Evolutionary conservation across 768 basidiomycete genomes (phyloP), one percentile per base, ranked within the genome.

Genomic region (Phlegmacium glaucopus): DNA sequence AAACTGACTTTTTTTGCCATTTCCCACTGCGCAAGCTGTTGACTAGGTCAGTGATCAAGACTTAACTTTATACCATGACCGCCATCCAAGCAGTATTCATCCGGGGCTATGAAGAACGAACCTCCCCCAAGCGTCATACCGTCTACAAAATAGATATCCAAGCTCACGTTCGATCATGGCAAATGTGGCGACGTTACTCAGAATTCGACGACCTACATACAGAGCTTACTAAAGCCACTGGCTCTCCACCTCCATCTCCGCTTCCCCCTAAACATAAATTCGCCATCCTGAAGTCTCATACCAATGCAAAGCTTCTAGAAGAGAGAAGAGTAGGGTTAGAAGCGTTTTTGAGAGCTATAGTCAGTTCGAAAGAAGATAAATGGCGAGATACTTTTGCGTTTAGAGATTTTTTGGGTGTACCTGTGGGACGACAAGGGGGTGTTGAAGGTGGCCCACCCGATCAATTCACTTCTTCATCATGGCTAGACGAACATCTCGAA

Each of bases 141-240:
- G 90, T 88, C 57, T 95, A 87, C 70, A 76, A 76, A 52, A 87
- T 95, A 62, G 79, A 85, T 59, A 83, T 97, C 56, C 82, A 88
- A 56, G 92, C 92, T 6, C 83, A 90, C 46, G 89, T 93, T 25
- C 85, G 90, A 51, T 86, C 90, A 62, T 97, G 94, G 94, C 82
- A 87, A 48, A 89, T 96, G 77, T 90, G 88, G 83, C 76, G 87
- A 48, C 87, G 95, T 42, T 98, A 97, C 71, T 94, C 91, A 36
- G 93, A 96, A 69, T 98, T 98, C 69, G 83, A 79, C 61, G 84
- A 90, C 57, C 82, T 98, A 6, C 80, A 94, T 64, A 77, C 79
- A 7, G 87, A 94, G 58, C 80, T 96, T 57, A 77, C 78, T 22
- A 85, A 87, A 61, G 79, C 84, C n/a, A 79, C 80, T n/a, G 85